A percentile compares a stretch with the other conserved stretches of the same genome.
These are phyloP conservation scores for Fimicolochytrium jonesii DNA, from an alignment of 192 early-diverging fungal genomes.

Conservation along the genomic window DNA sequence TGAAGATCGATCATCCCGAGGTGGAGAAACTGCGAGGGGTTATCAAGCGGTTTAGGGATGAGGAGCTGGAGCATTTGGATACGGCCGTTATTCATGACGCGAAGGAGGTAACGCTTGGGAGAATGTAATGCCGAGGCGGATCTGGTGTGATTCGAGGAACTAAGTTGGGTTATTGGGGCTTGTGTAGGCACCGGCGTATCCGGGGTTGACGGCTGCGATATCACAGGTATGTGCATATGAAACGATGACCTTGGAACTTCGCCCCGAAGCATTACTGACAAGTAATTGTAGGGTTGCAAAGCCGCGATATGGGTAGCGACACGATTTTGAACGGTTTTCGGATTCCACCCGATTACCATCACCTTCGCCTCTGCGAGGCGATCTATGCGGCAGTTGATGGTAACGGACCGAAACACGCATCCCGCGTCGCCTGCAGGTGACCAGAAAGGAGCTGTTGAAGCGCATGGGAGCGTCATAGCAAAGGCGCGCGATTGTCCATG, in stretches of 20 bases:
- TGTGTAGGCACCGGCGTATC: constrained; percentile 70
- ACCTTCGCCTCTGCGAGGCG: too few relatives aligned
- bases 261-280: background rate
- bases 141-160: background rate
- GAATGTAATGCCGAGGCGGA: background rate
- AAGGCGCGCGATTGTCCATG: too few relatives aligned
- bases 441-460: too few relatives aligned
- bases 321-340: too few relatives aligned
- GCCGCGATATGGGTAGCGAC: constrained; percentile 89
- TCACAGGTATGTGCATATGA: constrained; percentile 34
- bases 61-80: constrained; percentile 92
- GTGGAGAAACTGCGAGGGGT: constrained; percentile 44
- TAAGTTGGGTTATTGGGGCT: background rate
- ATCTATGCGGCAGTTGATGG: too few relatives aligned
- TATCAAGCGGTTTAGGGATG: constrained; percentile 85
- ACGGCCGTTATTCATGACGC: constrained; percentile 85
- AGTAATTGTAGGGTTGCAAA: constrained; percentile 62
- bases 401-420: too few relatives aligned
- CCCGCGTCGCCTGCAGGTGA: too few relatives aligned
- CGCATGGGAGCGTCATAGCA: too few relatives aligned
- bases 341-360: too few relatives aligned
- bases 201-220: constrained; percentile 69
- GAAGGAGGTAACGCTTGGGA: constrained; percentile 43
- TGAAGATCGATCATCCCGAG: constrained; percentile 62
- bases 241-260: background rate